Evolutionary conservation across 768 basidiomycete genomes (phyloP).

Genomic region (Chalciporus piperatus): DNA sequence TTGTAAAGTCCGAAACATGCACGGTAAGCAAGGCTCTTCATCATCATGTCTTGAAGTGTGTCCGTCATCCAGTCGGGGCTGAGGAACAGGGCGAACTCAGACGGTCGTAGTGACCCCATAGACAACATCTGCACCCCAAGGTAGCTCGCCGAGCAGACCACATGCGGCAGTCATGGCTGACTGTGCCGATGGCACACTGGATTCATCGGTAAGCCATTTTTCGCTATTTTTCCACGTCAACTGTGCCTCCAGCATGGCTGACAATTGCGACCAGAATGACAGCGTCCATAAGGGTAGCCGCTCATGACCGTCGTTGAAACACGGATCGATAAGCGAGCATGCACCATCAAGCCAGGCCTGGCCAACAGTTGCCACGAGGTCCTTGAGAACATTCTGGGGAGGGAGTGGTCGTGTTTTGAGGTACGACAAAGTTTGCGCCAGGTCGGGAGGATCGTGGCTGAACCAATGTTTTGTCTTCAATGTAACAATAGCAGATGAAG

Average conservation of each 20-base stretch:
- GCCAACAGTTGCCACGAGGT: too few species aligned
- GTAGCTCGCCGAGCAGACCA: not conserved
- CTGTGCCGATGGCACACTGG: too few species aligned
- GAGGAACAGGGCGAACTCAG: not conserved
- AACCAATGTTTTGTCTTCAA: not conserved
- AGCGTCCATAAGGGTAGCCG: too few species aligned
- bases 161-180: not conserved
- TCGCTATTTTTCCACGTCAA: too few species aligned
- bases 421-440: not conserved
- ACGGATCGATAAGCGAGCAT: too few species aligned
- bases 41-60: not conserved
- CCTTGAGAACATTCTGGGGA: too few species aligned
- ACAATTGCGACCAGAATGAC: too few species aligned
- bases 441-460: not conserved
- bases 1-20: not conserved
- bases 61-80: not conserved
- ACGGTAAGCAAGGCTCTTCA: not conserved
- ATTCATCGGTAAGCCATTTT: too few species aligned
- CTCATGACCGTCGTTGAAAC: not conserved
- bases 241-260: too few species aligned
- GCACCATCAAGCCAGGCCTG: too few species aligned
- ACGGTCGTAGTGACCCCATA: not conserved
- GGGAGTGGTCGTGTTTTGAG: not conserved
- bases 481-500: not conserved
- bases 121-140: not conserved